Percentiles rank a stretch among this genome's conserved stretches.
Evolutionary conservation across 768 basidiomycete genomes (phyloP).

Genomic region (Tylopilus subfusipes): DNA sequence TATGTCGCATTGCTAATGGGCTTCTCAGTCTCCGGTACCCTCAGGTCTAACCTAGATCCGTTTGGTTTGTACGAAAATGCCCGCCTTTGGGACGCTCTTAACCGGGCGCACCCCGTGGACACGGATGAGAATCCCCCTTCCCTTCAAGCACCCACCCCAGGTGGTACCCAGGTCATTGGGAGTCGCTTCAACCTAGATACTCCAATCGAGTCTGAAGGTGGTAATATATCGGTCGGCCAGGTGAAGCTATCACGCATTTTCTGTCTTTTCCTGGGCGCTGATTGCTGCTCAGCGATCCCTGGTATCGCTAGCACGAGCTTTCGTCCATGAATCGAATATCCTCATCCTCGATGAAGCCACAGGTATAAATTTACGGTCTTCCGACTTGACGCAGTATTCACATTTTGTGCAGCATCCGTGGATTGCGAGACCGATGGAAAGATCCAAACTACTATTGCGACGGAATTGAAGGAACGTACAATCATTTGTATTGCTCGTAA

Average conservation of each 20-base stretch:
- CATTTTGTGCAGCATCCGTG: constrained; percentile 56
- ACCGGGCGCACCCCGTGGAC: constrained; percentile 79
- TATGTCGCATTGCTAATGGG: constrained; percentile 9
- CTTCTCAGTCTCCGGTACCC: constrained; percentile 63
- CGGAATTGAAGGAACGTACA: constrained; percentile 80
- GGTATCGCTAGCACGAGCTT: constrained; percentile 82
- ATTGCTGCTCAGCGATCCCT: constrained; percentile 66
- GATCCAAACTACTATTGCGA: constrained; percentile 87
- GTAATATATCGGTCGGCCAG: constrained; percentile 71
- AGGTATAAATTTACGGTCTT: constrained; percentile 33
- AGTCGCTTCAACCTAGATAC: constrained; percentile 79
- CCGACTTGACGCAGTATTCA: not conserved
- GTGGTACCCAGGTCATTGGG: constrained; percentile 38
- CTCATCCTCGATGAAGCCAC: constrained; percentile 92
- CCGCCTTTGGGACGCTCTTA: constrained; percentile 83
- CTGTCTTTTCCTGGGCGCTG: not conserved
- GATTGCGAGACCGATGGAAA: constrained; percentile 88
- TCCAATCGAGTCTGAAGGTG: constrained; percentile 81
- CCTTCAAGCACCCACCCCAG: constrained; percentile 34
- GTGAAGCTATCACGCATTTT: not conserved
- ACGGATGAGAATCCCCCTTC: constrained; percentile 25
- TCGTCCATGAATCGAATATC: constrained; percentile 82
- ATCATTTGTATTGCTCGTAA: constrained; percentile 83
- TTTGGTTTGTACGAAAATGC: constrained; percentile 79
- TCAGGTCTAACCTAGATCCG: constrained; percentile 87